These are phyloP conservation scores for Hypoxylon fragiforme DNA, from an alignment of 495 filamentous ascomycete species.

Conservation along the genomic window DNA sequence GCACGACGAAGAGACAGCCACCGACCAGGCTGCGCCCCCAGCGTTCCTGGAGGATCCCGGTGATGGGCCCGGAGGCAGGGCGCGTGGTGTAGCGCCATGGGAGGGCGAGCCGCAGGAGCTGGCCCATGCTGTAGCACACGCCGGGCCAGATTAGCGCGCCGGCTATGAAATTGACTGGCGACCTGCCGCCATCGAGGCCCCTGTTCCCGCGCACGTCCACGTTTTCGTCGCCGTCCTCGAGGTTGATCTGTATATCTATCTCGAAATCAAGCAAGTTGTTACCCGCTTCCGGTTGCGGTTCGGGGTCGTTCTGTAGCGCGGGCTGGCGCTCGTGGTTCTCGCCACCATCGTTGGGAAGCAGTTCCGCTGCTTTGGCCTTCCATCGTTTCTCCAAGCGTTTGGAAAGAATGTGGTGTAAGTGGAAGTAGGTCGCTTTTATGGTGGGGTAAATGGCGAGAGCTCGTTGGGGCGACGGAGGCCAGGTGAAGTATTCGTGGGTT, in stretches of 20 bases:
- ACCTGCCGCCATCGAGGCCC: conserved; percentile 5
- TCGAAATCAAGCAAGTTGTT: conserved; percentile 34
- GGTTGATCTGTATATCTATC: conserved; percentile 30
- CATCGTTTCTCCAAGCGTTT: conserved; percentile 65
- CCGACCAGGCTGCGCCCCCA: conserved; percentile 83
- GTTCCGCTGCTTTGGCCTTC: conserved; percentile 24
- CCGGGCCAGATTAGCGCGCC: conserved; percentile 47
- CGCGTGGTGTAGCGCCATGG: conserved; percentile 65
- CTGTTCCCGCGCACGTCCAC: conserved; percentile 24
- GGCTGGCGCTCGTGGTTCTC: conserved; percentile 40
- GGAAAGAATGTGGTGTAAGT: conserved; percentile 67
- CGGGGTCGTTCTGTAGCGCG: conserved; percentile 2
- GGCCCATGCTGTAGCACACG: conserved; percentile 61
- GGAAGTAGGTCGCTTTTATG: conserved; percentile 66
- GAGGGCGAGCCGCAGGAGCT: conserved; percentile 62
- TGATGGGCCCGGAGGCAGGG: conserved; percentile 42
- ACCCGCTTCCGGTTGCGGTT: background rate
- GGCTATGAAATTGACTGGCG: conserved; percentile 41
- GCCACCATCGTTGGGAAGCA: conserved; percentile 35
- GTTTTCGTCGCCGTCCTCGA: conserved; percentile 2
- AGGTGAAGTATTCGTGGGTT: conserved; percentile 43
- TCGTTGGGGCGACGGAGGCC: conserved; percentile 78
- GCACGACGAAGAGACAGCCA: conserved; percentile 76
- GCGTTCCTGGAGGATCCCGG: conserved; percentile 68
- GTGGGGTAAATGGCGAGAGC: conserved; percentile 69